Conservation (phyloP, 768 basidiomycete species). For the Boletus patriciae region DNA sequence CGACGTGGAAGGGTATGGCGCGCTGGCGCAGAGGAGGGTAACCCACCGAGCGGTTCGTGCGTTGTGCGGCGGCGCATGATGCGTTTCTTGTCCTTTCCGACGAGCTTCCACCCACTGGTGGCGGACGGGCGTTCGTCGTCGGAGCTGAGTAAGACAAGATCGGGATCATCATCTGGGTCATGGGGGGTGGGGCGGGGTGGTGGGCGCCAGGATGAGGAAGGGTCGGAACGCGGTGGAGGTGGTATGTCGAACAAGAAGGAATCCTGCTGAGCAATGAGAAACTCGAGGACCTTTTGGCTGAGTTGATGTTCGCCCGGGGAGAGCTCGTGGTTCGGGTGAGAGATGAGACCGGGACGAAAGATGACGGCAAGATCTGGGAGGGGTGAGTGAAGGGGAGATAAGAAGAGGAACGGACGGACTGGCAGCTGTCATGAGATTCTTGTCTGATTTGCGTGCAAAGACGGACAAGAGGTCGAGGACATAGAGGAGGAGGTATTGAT, state of each 20-base stretch:
- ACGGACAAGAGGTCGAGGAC: conserved; percentile 95
- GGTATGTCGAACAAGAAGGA: conserved; percentile 91
- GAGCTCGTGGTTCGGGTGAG: conserved; percentile 85
- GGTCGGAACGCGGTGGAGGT: conserved; percentile 52
- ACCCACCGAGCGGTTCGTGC: conserved; percentile 41
- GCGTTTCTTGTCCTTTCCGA: conserved; percentile 41
- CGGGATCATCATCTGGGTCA: conserved; percentile 46
- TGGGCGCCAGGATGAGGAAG: conserved; percentile 31
- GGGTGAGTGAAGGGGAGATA: background rate
- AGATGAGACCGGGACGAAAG: conserved; percentile 93
- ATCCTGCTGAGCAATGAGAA: conserved; percentile 94
- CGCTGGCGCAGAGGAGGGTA: conserved; percentile 35
- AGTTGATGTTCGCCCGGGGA: conserved; percentile 82
- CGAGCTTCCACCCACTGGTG: conserved; percentile 56
- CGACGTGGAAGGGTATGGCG: conserved; percentile 30
- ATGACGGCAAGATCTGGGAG: conserved; percentile 88
- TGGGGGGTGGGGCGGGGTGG: conserved; percentile 9
- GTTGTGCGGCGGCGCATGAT: conserved; percentile 60
- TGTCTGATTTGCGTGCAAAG: conserved; percentile 86
- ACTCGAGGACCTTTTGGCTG: conserved; percentile 90
- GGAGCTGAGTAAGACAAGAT: conserved; percentile 44
- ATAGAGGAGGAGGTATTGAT: conserved; percentile 96
- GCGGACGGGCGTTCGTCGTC: conserved; percentile 47
- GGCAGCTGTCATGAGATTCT: conserved; percentile 93
- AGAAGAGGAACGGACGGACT: conserved; percentile 53